Evolutionary conservation across 495 filamentous ascomycete genomes (phyloP).

Genomic region (Saxophila tyrrhenica): DNA sequence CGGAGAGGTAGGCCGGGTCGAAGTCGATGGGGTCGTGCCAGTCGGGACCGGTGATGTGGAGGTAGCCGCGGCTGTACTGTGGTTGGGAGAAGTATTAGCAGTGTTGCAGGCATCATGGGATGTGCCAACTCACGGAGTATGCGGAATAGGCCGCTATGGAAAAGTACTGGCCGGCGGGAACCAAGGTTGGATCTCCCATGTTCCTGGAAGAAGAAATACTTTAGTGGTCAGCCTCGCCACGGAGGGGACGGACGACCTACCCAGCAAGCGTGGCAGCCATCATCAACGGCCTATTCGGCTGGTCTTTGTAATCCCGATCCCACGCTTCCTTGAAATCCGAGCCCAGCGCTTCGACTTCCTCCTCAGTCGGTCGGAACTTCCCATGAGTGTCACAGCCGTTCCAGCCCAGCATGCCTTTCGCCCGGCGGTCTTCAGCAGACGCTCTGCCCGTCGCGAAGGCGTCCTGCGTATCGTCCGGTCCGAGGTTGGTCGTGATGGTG

Average conservation of each 20-base stretch:
- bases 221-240: background rate
- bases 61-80: conserved; percentile 41
- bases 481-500: conserved; percentile 15
- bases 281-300: conserved; percentile 15
- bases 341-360: conserved; percentile 19
- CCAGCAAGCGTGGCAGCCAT: conserved; percentile 9
- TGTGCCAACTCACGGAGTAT: no score
- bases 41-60: conserved; percentile 38
- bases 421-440: conserved; percentile 20
- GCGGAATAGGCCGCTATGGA: conserved; percentile 30
- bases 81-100: no score
- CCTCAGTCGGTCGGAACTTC: conserved; percentile 18
- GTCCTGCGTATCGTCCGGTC: conserved; percentile 15
- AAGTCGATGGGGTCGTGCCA: conserved; percentile 23
- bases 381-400: conserved; percentile 35
- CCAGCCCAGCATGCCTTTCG: conserved; percentile 32
- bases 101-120: no score
- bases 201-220: background rate
- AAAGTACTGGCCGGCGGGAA: conserved; percentile 31
- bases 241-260: no score
- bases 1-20: conserved; percentile 30
- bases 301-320: conserved; percentile 15
- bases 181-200: conserved; percentile 22
- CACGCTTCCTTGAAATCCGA: conserved; percentile 17
- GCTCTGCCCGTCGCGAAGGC: conserved; percentile 25